These are phyloP conservation scores for Diaporthe amygdali DNA, from an alignment of 2,329 filamentous ascomycete species.

Conservation along the genomic window DNA sequence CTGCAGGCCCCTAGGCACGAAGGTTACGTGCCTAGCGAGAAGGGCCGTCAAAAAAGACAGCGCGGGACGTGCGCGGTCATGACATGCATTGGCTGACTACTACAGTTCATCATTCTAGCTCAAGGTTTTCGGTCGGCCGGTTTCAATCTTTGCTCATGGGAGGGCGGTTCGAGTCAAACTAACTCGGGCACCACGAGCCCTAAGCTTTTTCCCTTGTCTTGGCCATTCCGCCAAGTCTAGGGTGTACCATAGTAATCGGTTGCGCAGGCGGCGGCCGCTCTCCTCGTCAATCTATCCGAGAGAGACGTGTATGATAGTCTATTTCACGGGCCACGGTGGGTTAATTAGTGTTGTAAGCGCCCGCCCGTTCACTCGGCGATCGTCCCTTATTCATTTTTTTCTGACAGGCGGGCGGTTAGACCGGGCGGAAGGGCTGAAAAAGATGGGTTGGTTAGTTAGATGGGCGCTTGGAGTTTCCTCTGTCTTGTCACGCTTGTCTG, in stretches of 20 bases:
- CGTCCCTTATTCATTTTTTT: neutral
- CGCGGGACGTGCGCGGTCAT: neutral
- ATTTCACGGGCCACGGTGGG: no score
- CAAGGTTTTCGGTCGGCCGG: neutral
- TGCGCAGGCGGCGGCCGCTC: no score
- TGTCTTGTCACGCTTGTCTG: no score
- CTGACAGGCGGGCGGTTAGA: neutral
- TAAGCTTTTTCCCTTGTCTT: no score
- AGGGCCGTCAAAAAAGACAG: neutral
- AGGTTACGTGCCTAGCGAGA: neutral
- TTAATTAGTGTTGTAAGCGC: neutral
- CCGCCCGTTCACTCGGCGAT: neutral
- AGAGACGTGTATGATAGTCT: no score
- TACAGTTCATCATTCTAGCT: neutral
- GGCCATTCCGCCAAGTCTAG: no score
- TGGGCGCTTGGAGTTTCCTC: neutral
- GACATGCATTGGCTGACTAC: neutral
- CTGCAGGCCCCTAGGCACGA: no score
- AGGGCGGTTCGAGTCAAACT: neutral
- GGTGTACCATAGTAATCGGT: no score
- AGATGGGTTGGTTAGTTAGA: neutral
- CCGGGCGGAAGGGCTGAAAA: neutral
- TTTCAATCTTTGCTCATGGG: neutral
- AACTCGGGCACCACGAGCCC: neutral
- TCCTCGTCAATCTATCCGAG: no score